Evolutionary conservation across 2,329 filamentous ascomycete species (phyloP).

Genomic region (Ramularia endophylla): DNA sequence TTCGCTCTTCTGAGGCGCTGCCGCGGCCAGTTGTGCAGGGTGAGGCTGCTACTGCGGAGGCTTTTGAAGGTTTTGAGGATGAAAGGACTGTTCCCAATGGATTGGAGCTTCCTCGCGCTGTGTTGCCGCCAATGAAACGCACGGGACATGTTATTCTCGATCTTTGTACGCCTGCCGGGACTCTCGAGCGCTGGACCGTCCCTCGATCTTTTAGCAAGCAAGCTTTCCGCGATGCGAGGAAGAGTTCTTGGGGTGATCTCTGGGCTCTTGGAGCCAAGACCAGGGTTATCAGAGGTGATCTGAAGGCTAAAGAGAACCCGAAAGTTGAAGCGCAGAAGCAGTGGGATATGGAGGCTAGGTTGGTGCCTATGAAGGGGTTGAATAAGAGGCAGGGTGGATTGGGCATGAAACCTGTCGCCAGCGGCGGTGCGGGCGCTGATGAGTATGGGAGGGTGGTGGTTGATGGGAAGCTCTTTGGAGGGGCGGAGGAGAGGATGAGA

Average conservation of each 20-base stretch:
- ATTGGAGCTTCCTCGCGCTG: conserved; percentile 68
- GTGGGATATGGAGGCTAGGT: conserved; percentile 14
- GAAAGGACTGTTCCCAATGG: conserved; percentile 31
- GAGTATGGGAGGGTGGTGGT: conserved; percentile 17
- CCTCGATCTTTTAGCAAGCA: conserved; percentile 72
- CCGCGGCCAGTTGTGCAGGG: conserved; percentile 5
- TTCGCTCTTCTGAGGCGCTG: conserved; percentile 33
- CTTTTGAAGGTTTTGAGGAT: neutral
- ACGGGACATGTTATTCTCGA: conserved; percentile 85
- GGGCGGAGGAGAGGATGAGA: conserved; percentile 28
- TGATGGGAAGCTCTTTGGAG: conserved; percentile 5
- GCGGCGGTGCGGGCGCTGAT: conserved; percentile 13
- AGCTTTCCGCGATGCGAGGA: conserved; percentile 88
- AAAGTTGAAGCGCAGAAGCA: neutral
- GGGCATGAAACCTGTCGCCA: neutral
- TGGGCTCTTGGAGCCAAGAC: conserved; percentile 96
- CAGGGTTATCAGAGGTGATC: conserved; percentile 50
- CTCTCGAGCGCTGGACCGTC: conserved; percentile 89
- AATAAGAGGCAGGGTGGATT: conserved; percentile 1
- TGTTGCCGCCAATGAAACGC: conserved; percentile 79
- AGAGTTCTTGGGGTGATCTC: conserved; percentile 84
- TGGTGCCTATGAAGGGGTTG: conserved; percentile 7
- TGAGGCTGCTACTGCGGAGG: conserved; percentile 5
- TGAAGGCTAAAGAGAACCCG: conserved; percentile 10
- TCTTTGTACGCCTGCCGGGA: conserved; percentile 78